phyloP scores from a whole-genome alignment of 75 land plant genomes.

The Picea sitchensis region DNA sequence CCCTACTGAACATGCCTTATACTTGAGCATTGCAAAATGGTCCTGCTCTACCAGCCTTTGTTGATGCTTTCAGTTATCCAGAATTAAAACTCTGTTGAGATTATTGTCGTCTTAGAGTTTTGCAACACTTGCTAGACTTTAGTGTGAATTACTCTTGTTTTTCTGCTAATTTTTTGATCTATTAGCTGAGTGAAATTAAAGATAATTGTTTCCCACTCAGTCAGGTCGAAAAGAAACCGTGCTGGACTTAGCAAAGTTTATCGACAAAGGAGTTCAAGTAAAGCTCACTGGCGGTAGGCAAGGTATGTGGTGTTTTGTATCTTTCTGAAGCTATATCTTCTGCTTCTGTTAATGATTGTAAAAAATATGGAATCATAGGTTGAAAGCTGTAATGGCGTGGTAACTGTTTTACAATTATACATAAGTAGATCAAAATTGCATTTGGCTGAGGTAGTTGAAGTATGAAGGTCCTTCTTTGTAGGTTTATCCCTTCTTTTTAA shows the following conservation, averaged over 20 bases:
- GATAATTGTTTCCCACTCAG: slow-evolving; percentile 20
- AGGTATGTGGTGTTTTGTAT: slow-evolving; percentile 37
- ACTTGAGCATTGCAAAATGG: not conserved
- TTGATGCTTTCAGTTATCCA: not conserved
- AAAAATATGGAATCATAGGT: not conserved
- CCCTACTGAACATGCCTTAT: not conserved
- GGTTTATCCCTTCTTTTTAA: not conserved
- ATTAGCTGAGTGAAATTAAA: not conserved
- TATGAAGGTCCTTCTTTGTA: not conserved
- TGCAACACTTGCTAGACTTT: not conserved
- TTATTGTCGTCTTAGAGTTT: not conserved
- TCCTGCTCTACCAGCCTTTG: not conserved
- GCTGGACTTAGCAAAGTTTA: slow-evolving; percentile 87
- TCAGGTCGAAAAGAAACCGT: slow-evolving; percentile 93
- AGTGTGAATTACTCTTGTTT: not conserved
- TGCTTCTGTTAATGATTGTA: not conserved
- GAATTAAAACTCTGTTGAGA: not conserved
- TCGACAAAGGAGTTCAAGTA: slow-evolving; percentile 96
- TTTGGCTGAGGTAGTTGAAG: not conserved
- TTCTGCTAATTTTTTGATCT: not conserved
- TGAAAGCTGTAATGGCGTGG: not conserved
- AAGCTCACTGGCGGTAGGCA: slow-evolving; percentile 94
- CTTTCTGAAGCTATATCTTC: not conserved
- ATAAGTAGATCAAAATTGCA: not conserved
- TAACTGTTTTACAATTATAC: not conserved